Evolutionary conservation across 768 basidiomycete genomes (phyloP), one percentile per base, ranked within the genome.

Genomic region (Boletus eberwhitei): DNA sequence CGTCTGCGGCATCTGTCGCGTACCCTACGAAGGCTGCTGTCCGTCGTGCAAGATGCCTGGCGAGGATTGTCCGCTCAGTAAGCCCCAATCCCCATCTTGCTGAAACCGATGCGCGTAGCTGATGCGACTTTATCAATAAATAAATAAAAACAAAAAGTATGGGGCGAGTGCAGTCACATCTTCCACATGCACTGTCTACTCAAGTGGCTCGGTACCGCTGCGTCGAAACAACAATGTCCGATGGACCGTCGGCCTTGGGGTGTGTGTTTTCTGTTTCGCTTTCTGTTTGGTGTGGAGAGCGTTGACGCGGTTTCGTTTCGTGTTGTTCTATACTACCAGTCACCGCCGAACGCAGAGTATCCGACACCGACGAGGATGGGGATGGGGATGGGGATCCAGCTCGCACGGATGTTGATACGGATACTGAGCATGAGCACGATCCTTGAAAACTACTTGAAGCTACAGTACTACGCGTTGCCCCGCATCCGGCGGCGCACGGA

Each of bases 111-210:
- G 34, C 17, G 32, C 50, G 8, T 29, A 26, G 29, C 19, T 46
- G 45, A 36, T 32, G 9, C 11, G 31, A 7, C 29, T 3, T 31
- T 31, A 9, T 29, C 0, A 31, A 24, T 24, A 24, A 24, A 24
- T n/a, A n/a, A n/a, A n/a, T n/a, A n/a, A 24, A 26, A 24, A 43
- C 21, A 22, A 22, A 22, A 4, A 48, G 96, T 98, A 50, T 98
- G 94, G 92, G 97, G 97, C 34, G 87, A 97, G 73, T 99, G 96
- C 67, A 92, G 86, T 7, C 97, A 98, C 69, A 86, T 97, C 53
- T 99, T 98, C 66, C 97, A 99, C 69, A 94, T 98, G 92, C 96
- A 99, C 70, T 98, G 96, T 73, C 74, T 99, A 13, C 79, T 96
- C 59, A 97, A 98, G 71, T 99, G 97, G 97, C 83, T 98, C 55